Conservation (phyloP, 345 rosid genomes). For the Brassica incana region DNA sequence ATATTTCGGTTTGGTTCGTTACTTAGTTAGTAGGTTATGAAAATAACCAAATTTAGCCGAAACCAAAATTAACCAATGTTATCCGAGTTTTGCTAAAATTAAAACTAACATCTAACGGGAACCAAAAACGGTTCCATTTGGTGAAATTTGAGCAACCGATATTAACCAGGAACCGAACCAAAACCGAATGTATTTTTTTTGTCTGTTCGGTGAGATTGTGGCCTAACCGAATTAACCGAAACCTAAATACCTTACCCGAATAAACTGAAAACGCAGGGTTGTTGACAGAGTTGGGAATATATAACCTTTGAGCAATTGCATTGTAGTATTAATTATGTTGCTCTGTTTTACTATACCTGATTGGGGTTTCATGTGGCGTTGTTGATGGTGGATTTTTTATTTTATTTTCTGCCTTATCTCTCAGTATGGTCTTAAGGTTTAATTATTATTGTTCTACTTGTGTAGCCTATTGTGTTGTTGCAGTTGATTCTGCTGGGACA, state of each 20-base stretch:
- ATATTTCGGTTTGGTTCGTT: no score
- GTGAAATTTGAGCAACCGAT: not conserved
- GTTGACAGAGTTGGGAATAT: not conserved
- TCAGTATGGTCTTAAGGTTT: not conserved
- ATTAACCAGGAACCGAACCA: not conserved
- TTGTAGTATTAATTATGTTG: not conserved
- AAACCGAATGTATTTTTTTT: not conserved
- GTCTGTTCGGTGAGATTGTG: not conserved
- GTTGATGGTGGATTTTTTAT: not conserved
- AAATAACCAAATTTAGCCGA: no score
- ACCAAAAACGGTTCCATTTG: not conserved
- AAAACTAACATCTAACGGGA: not conserved
- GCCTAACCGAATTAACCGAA: not conserved
- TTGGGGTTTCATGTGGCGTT: not conserved
- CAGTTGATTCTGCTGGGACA: not conserved
- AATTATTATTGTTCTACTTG: not conserved
- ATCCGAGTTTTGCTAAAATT: not conserved
- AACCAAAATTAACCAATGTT: not conserved
- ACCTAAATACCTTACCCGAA: not conserved
- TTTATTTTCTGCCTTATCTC: not conserved
- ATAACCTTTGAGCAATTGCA: not conserved
- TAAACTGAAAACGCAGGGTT: not conserved
- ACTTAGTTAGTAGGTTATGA: no score
- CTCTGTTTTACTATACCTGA: not conserved
- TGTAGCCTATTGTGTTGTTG: not conserved